Percentiles rank a stretch among this genome's conserved stretches.
phyloP scores from a whole-genome alignment of 2,329 filamentous ascomycete genomes.

The Chalaropsis ovoidea region DNA sequence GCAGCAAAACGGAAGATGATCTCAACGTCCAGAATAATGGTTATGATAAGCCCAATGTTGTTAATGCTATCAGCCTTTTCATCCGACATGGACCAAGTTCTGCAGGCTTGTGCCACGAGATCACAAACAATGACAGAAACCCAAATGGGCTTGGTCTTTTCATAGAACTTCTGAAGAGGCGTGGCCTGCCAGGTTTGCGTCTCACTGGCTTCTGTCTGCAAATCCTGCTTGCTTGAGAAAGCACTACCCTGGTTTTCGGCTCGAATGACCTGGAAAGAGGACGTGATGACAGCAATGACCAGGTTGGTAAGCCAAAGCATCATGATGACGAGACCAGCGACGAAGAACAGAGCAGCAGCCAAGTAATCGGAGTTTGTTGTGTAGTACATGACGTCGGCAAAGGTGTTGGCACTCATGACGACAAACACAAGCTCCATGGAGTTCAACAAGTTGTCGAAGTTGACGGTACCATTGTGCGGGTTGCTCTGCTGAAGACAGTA shows the following conservation, averaged over 20 bases:
- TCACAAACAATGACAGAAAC: conserved; percentile 68
- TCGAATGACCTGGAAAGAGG: conserved; percentile 93
- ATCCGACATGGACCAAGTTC: conserved; percentile 64
- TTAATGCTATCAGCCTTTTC: conserved; percentile 55
- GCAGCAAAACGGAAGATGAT: conserved; percentile 68
- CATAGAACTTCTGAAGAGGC: conserved; percentile 58
- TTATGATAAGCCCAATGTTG: conserved; percentile 62
- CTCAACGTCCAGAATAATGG: conserved; percentile 67
- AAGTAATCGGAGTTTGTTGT: conserved; percentile 88
- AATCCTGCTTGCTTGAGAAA: conserved; percentile 40
- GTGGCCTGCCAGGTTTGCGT: conserved; percentile 35
- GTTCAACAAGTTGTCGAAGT: conserved; percentile 88
- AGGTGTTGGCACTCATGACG: conserved; percentile 97
- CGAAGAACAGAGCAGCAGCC: conserved; percentile 68
- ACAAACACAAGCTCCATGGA: conserved; percentile 93
- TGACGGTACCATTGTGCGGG: conserved; percentile 76
- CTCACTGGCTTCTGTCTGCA: conserved; percentile 55
- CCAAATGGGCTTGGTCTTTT: conserved; percentile 68
- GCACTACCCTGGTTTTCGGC: conserved; percentile 93
- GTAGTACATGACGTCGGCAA: conserved; percentile 87
- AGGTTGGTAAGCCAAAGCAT: conserved; percentile 95
- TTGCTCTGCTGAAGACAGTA: conserved; percentile 69
- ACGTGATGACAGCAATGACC: conserved; percentile 91
- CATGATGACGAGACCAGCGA: conserved; percentile 71
- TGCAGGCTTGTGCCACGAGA: conserved; percentile 66